Conservation (phyloP, 306 rosid species). For the Datisca glomerata region DNA sequence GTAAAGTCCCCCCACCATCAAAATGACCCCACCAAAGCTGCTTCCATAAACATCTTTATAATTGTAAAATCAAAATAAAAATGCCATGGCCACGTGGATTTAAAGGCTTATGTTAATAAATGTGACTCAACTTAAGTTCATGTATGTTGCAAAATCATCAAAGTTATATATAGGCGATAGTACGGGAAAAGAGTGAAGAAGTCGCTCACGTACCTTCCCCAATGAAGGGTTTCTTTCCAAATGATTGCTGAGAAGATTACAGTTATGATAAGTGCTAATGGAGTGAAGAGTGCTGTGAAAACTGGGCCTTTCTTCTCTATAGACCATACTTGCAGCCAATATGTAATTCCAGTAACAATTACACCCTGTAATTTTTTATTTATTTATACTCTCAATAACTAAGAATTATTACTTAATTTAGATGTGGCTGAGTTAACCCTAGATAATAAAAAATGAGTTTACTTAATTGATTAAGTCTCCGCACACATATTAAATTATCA, state of each 20-base stretch:
- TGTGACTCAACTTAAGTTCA: not conserved
- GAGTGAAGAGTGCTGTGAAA: conserved; percentile 81
- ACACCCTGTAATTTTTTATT: conserved; percentile 62
- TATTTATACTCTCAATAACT: too few species aligned
- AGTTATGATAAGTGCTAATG: conserved; percentile 62
- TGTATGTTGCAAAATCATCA: not conserved
- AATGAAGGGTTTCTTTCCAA: conserved; percentile 60
- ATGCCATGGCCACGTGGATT: not conserved
- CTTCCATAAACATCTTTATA: conserved; percentile 1
- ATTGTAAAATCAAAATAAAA: not conserved
- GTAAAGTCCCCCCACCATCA: conserved; percentile 70
- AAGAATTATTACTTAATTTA: too few species aligned
- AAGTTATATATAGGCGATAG: not conserved
- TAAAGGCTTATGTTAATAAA: not conserved
- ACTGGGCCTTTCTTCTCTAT: conserved; percentile 84
- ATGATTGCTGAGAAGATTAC: conserved; percentile 60
- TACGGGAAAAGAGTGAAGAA: not conserved
- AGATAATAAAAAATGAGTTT: too few species aligned
- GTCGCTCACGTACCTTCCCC: conserved; percentile 52
- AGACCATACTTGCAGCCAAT: conserved; percentile 83
- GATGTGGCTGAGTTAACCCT: too few species aligned
- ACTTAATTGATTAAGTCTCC: too few species aligned
- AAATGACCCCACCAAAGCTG: conserved; percentile 68
- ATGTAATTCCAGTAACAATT: conserved; percentile 61
- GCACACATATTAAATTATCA: too few species aligned